These are phyloP conservation scores for Penicillium sp. DNA, from an alignment of 2,329 filamentous ascomycete species.

Conservation along the genomic window DNA sequence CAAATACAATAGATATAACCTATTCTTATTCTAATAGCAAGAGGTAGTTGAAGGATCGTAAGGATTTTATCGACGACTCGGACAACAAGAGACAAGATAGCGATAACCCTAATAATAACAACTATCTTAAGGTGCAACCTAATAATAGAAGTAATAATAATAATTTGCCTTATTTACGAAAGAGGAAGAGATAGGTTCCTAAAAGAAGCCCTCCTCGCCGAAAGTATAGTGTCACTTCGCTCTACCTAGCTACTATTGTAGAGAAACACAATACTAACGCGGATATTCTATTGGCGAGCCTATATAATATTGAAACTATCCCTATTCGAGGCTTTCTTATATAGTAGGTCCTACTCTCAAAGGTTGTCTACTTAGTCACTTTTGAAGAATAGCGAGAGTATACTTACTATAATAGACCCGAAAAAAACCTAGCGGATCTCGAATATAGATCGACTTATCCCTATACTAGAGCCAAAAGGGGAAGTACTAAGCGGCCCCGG, in stretches of 20 bases:
- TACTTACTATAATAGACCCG: constrained; percentile 3
- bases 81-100: neutral
- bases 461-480: neutral
- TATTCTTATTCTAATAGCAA: neutral
- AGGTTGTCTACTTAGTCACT: constrained; percentile 10
- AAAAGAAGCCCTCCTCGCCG: constrained; percentile 2
- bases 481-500: neutral
- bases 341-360: constrained; percentile 8
- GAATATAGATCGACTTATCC: constrained; percentile 4
- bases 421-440: neutral
- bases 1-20: neutral
- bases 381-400: constrained; percentile 9
- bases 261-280: constrained; percentile 2
- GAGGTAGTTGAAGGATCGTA: neutral
- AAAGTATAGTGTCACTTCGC: constrained; percentile 2
- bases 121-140: constrained; percentile 3
- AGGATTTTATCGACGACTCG: neutral
- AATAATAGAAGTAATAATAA: neutral
- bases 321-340: constrained; percentile 12
- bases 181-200: constrained; percentile 1
- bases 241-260: neutral
- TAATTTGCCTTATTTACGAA: constrained; percentile 1
- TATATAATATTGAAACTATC: constrained; percentile 9
- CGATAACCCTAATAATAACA: constrained; percentile 3
- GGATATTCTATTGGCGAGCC: constrained; percentile 5